Evolutionary conservation across 2,329 filamentous ascomycete species (phyloP).

Genomic region (Talaromyces atroroseus): DNA sequence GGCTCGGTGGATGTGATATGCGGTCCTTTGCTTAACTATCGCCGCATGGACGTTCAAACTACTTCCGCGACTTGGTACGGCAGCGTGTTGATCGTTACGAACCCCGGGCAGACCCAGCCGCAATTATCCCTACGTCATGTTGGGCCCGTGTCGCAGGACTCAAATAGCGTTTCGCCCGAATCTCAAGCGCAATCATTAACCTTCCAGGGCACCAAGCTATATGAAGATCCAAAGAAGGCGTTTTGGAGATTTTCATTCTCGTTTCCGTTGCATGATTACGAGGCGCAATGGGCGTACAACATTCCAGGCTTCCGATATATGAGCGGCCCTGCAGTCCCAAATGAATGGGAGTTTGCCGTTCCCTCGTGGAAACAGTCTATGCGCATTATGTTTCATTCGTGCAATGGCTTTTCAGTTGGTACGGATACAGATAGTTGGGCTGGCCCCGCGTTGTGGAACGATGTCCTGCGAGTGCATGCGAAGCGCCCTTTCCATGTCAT

Average conservation of each 20-base stretch:
- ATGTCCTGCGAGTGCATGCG: constrained; percentile 57
- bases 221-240: constrained; percentile 53
- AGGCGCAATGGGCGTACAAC: constrained; percentile 73
- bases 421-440: constrained; percentile 60
- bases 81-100: constrained; percentile 77
- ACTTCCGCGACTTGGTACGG: constrained; percentile 61
- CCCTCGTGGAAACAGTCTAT: constrained; percentile 58
- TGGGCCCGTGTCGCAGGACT: constrained; percentile 23
- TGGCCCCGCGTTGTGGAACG: constrained; percentile 59
- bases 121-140: constrained; percentile 48
- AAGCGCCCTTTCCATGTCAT: constrained; percentile 60
- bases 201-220: constrained; percentile 52
- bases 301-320: constrained; percentile 62
- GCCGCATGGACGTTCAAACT: constrained; percentile 38
- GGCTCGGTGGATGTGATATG: constrained; percentile 38
- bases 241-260: constrained; percentile 56
- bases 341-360: constrained; percentile 49
- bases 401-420: constrained; percentile 63
- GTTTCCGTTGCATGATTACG: constrained; percentile 64
- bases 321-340: constrained; percentile 51
- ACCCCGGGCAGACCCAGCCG: constrained; percentile 60
- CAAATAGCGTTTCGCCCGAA: constrained; percentile 18
- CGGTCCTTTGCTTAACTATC: constrained; percentile 46
- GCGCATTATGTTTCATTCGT: constrained; percentile 66
- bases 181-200: constrained; percentile 14